Conservation (phyloP, 1,284 basidiomycete species). For the Apiotrichum porosum region DNA sequence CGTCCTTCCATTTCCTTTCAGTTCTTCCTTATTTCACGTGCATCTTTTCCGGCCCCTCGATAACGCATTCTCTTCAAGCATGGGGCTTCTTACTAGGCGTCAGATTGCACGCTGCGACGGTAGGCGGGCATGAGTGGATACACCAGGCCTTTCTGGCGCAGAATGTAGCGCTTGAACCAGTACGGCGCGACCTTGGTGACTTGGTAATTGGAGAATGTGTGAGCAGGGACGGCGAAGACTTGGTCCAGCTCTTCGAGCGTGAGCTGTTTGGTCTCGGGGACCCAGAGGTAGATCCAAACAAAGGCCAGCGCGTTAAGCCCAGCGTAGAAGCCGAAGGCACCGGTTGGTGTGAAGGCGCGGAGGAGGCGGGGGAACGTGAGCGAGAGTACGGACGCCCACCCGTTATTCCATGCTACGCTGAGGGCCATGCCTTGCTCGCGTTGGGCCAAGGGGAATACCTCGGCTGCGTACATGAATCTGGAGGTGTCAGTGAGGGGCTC, state of each 20-base stretch:
- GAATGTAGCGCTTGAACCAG: conserved; percentile 10
- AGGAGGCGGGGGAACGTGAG: conserved; percentile 66
- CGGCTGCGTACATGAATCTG: conserved; percentile 50
- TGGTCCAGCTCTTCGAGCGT: conserved; percentile 67
- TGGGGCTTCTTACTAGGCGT: too few species aligned
- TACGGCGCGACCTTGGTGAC: not conserved
- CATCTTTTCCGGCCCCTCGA: too few species aligned
- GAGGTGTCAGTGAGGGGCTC: too few species aligned
- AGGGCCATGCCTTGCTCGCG: conserved; percentile 55
- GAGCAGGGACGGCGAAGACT: conserved; percentile 1
- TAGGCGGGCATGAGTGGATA: too few species aligned
- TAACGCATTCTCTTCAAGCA: too few species aligned
- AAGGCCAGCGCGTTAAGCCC: conserved; percentile 28
- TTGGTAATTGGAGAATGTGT: conserved; percentile 29
- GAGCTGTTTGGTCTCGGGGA: conserved; percentile 71
- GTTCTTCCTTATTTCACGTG: too few species aligned
- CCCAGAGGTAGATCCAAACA: conserved; percentile 38
- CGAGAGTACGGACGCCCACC: conserved; percentile 52
- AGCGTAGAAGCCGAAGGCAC: conserved; percentile 27
- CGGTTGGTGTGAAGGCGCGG: conserved; percentile 30
- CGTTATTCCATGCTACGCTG: conserved; percentile 20
- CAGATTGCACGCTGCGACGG: too few species aligned
- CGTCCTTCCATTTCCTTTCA: too few species aligned
- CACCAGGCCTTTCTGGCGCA: conserved; percentile 9
- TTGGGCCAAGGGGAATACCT: conserved; percentile 51